Base-by-base conservation (phyloP, 305 asterid genomes). In the Euphrasia arctica region DNA sequence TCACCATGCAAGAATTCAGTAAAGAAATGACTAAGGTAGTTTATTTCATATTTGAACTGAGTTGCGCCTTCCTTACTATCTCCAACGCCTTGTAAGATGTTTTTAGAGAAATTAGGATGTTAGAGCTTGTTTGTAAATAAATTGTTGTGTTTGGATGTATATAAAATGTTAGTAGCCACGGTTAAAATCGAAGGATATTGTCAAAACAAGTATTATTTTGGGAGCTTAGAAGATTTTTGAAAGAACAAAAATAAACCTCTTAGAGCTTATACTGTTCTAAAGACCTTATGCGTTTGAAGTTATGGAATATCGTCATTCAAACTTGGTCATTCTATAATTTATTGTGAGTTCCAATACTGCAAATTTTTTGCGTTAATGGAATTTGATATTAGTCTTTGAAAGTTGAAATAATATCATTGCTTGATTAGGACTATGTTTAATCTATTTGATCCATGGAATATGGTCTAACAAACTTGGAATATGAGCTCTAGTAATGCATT, bases 21-120 rank as follows among this genome's bases (percentile, higher is more conserved):
- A 93, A 80, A 75, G 98, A 93, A 74, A 93, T 93, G 97, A 83
- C 95, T 1, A 93, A 90, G 95, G 98, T 92, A 78, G 71, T 41
- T 57, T 18, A 31, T 31, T 31, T 31, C 34, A 56, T 36, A 13
- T 50, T 13, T 68, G 50, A 57, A n/a, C 55, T 66, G 50, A 18
- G 59, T 47, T 64, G 59, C 11, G 15, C 48, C 56, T 18, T 28
- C 14, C n/a, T 60, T 45, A 14, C 18, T 2, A 50, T 6, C 55
- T 6, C 25, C 49, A 3, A 43, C 49, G 1, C 11, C 49, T 43
- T 43, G 49, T 9, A 10, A 2, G 49, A 10, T 12, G 13, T 1
- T 45, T 11, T 45, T 10, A 9, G 14, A 45, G 51, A 4, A 11
- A 11, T 11, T 12, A 9, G 9, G 6, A 45, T 45, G 51, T 45